Base-by-base conservation (phyloP, 441 rosid genomes). In the Aquilaria agallochum region DNA sequence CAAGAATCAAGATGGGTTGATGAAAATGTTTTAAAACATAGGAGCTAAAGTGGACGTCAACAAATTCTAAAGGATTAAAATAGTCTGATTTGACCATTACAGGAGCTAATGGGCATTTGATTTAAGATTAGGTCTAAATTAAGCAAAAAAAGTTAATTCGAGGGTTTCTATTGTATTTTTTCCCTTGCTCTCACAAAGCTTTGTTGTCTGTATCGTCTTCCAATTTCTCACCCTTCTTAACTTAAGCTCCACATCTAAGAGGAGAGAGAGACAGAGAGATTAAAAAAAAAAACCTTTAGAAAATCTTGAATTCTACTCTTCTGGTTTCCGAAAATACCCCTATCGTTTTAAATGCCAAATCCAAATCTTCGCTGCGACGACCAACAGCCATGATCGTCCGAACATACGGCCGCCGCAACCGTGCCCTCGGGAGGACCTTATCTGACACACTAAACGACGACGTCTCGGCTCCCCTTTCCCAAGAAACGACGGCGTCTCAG, bases 401-500 rank as follows among this genome's bases (percentile, higher is more conserved):
- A 66, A 94, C 92, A 2, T 94, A 93, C 86, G 96, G 97, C 66
- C 95, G 97, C 70, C 97, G 97, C 60, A 88, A 68, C 68, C 75
- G 88, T 54, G 80, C 80, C 34, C 61, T 80, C 40, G 34, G 80
- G 3, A 69, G 84, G 63, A 72, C 79, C 50, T 65, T 68, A 44
- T 76, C 96, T 62, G 90, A 75, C 60, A 63, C 87, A 14, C 30
- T 68, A 3, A 58, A 70, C 78, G 94, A 78, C 53, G 63, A 64
- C 68, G 77, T 68, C 31, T 69, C 80, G 11, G 72, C 66, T 65
- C 67, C 85, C 66, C 63, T 69, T 47, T 83, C 94, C 30, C 91
- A 84, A 20, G 95, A 86, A 60, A 58, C 80, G 67, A 77, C 74
- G 31, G 73, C 86, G 33, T 58, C 64, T 31, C 78, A 81, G 33